Percentiles rank a stretch among this genome's conserved stretches.
Conservation (phyloP, 805 yeast species). For the Candida yuanshanica region DNA sequence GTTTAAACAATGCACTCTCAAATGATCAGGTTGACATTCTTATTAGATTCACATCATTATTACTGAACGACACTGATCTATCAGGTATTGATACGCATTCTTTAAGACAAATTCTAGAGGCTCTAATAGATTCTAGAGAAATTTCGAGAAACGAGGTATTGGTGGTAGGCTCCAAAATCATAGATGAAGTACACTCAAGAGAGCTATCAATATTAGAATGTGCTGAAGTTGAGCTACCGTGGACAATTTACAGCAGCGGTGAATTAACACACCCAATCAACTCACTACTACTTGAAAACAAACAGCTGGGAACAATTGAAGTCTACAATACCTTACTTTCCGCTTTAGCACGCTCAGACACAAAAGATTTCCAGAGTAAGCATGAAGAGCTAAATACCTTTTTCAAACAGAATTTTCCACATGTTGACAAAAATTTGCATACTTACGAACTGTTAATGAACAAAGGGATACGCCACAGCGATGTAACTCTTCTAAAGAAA, state of each 20-base stretch:
- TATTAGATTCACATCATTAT: neutral
- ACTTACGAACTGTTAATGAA: constrained; percentile 10
- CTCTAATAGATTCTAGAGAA: neutral
- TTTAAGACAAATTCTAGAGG: neutral
- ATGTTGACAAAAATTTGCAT: constrained; percentile 4
- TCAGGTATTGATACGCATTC: neutral
- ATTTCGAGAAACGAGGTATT: constrained; percentile 2
- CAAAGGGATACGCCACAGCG: constrained; percentile 5
- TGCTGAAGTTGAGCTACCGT: neutral
- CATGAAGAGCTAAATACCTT: neutral
- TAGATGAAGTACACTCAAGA: neutral
- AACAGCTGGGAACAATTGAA: neutral
- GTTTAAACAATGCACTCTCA: neutral
- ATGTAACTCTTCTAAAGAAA: constrained; percentile 12
- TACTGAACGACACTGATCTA: neutral
- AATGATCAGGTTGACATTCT: neutral
- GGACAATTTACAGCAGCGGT: constrained; percentile 5
- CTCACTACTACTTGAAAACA: neutral
- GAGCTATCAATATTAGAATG: neutral
- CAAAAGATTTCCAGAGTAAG: neutral
- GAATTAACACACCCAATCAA: neutral
- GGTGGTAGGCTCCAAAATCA: neutral
- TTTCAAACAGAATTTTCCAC: neutral
- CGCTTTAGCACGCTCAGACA: neutral
- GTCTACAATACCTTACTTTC: constrained; percentile 1